These are phyloP conservation scores for Backusella psychrophila DNA, from an alignment of 192 early-diverging fungal genomes.

Conservation along the genomic window DNA sequence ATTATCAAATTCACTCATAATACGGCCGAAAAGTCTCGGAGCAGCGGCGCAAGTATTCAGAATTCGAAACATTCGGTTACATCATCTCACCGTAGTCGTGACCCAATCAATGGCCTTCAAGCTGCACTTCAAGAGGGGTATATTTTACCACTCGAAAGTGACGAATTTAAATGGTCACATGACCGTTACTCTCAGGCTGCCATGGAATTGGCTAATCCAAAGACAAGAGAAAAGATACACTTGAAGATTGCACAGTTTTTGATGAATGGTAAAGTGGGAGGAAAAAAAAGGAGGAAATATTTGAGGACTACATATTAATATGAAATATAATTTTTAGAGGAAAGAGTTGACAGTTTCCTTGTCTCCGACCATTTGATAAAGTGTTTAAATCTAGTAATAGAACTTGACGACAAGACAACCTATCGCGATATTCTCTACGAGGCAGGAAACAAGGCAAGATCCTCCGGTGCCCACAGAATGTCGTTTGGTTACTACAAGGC, in stretches of 20 bases:
- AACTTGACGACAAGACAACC: constrained; percentile 1
- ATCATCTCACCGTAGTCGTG: background rate
- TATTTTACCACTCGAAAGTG: constrained; percentile 29
- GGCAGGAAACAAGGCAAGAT: constrained; percentile 17
- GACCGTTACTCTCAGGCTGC: constrained; percentile 36
- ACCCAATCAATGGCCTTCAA: constrained; percentile 32
- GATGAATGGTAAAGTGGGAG: constrained; percentile 11
- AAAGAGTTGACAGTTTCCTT: constrained; percentile 11
- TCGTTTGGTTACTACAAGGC: constrained; percentile 19
- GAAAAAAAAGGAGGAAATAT: no score
- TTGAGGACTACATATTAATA: no score
- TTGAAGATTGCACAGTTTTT: constrained; percentile 27
- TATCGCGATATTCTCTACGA: constrained; percentile 22
- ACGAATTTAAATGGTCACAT: constrained; percentile 34
- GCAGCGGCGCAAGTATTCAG: background rate
- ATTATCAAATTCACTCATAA: constrained; percentile 10
- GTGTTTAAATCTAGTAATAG: constrained; percentile 10
- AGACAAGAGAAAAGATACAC: constrained; percentile 26
- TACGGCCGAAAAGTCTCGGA: background rate
- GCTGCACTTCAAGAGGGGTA: constrained; percentile 32
- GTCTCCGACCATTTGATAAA: constrained; percentile 33
- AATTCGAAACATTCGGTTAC: background rate
- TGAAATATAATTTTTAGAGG: background rate
- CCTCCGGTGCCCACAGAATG: constrained; percentile 29
- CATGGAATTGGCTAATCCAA: constrained; percentile 26